Evolutionary conservation across 2,329 filamentous ascomycete species (phyloP).

Genomic region (Aspergillus awamori): DNA sequence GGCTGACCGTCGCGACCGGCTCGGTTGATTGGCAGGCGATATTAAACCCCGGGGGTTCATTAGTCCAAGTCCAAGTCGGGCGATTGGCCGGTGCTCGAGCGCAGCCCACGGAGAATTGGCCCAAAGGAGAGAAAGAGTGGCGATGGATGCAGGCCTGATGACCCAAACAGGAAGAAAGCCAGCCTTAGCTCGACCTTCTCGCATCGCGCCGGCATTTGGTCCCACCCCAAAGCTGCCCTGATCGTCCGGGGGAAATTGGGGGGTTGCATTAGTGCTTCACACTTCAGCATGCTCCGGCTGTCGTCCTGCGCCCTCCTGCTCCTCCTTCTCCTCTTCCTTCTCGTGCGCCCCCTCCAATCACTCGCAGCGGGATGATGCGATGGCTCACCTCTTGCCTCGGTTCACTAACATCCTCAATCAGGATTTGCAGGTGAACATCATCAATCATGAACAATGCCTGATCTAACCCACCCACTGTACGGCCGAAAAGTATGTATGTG

Average conservation of each 20-base stretch:
- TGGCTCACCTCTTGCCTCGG: neutral
- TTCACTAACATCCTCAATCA: neutral
- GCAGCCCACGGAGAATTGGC: constrained; percentile 13
- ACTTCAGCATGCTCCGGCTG: neutral
- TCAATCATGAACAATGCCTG: too few relatives aligned
- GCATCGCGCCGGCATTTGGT: neutral
- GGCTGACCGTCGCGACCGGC: neutral
- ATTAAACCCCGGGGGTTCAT: neutral
- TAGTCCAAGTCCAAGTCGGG: neutral
- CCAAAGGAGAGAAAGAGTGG: constrained; percentile 9
- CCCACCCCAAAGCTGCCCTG: constrained; percentile 6
- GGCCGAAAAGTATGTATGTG: too few relatives aligned
- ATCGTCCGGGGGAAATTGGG: constrained; percentile 13
- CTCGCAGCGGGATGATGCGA: neutral
- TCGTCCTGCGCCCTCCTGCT: neutral
- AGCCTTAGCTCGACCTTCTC: too few relatives aligned
- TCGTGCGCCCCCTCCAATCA: neutral
- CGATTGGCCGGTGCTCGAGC: neutral
- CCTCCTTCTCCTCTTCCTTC: neutral
- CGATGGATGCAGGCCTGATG: neutral
- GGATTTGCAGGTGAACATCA: neutral
- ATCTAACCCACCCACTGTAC: too few relatives aligned
- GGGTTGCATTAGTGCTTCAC: neutral
- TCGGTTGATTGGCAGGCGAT: constrained; percentile 2
- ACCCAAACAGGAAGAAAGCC: too few relatives aligned